These are phyloP conservation scores for Ophiognomonia clavigignenti-juglandacearum DNA, from an alignment of 2,329 filamentous ascomycete species.

Conservation along the genomic window DNA sequence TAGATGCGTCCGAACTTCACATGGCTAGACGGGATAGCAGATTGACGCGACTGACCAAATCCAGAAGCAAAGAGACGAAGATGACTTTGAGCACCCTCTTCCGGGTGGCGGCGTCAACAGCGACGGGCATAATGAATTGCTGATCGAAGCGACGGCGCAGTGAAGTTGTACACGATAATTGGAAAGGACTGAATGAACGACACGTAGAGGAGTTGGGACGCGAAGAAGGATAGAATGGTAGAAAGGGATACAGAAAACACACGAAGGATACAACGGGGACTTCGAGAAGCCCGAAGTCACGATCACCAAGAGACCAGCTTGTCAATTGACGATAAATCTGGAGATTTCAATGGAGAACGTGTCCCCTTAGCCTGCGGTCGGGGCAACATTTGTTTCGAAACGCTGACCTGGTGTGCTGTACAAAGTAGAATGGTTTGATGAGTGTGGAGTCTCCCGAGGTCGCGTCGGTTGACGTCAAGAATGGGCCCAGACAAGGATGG, in stretches of 20 bases:
- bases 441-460: no score
- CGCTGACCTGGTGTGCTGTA: no score
- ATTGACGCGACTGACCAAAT: conserved; percentile 60
- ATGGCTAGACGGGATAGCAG: neutral
- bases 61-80: conserved; percentile 82
- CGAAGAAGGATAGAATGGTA: neutral
- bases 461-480: no score
- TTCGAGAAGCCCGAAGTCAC: neutral
- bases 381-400: no score
- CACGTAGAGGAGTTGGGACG: neutral
- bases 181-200: neutral
- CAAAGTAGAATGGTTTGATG: no score
- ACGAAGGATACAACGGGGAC: neutral
- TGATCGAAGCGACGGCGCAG: neutral
- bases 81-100: conserved; percentile 84
- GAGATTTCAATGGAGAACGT: no score
- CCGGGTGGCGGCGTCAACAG: conserved; percentile 51
- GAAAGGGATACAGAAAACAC: neutral
- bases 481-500: no score
- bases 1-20: no score
- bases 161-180: neutral
- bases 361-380: no score
- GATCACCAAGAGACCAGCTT: no score
- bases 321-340: no score
- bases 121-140: conserved; percentile 30